phyloP scores from a whole-genome alignment of 352 stramenopile genomes.

The Elongisporangium anandrum region DNA sequence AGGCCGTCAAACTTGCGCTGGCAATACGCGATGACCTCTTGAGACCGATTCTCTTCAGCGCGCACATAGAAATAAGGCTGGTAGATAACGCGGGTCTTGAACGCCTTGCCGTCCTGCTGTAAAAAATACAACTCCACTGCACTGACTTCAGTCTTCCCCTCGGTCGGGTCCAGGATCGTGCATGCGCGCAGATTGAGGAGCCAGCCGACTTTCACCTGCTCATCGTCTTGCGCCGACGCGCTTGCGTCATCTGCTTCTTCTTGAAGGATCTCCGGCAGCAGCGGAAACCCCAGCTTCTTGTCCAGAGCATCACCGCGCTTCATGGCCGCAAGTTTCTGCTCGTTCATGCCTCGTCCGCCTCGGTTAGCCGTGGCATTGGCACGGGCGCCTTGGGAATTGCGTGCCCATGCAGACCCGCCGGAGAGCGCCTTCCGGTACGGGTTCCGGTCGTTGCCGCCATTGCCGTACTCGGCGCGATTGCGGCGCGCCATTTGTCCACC shows the following conservation, averaged over 20 bases:
- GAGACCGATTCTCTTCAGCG: conserved; percentile 45
- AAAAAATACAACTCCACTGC: conserved; percentile 96
- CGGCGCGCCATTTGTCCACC: background rate
- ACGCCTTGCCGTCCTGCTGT: conserved; percentile 89
- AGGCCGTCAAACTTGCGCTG: conserved; percentile 83
- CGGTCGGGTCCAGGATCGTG: conserved; percentile 45
- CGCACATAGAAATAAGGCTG: conserved; percentile 97
- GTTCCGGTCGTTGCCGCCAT: conserved; percentile 14
- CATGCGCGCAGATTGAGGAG: conserved; percentile 66
- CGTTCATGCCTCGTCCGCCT: conserved; percentile 45
- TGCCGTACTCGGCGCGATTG: background rate
- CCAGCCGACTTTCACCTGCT: conserved; percentile 47
- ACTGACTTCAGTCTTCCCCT: conserved; percentile 79
- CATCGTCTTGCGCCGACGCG: conserved; percentile 7
- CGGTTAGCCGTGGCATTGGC: conserved; percentile 40
- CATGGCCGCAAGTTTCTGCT: conserved; percentile 52
- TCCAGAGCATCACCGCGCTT: conserved; percentile 66
- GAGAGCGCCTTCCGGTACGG: conserved; percentile 51
- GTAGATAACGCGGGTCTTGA: conserved; percentile 96
- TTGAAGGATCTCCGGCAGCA: conserved; percentile 56
- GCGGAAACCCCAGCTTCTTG: conserved; percentile 57
- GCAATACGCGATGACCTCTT: conserved; percentile 80
- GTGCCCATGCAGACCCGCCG: conserved; percentile 54
- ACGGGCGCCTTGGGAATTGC: conserved; percentile 67
- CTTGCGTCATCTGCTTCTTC: conserved; percentile 25